phyloP scores from a whole-genome alignment of 2,329 filamentous ascomycete species.

The Paramyrothecium sp. region DNA sequence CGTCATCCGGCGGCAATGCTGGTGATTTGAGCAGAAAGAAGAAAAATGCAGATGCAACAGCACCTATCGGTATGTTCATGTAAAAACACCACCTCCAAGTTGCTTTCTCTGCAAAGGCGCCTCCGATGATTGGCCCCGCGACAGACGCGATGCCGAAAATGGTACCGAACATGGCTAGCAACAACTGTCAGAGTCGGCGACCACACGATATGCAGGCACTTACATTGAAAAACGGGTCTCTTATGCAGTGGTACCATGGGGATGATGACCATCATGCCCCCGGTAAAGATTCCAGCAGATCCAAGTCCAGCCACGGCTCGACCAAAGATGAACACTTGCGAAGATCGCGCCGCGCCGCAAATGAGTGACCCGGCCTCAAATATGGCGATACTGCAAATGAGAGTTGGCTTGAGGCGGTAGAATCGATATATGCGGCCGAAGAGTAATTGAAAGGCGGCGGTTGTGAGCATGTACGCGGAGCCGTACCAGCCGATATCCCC shows the following conservation, averaged over 20 bases:
- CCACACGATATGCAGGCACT: constrained; percentile 4
- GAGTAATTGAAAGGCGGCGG: constrained; percentile 50
- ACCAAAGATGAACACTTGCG: constrained; percentile 53
- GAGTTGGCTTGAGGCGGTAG: constrained; percentile 48
- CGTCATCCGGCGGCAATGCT: constrained; percentile 22
- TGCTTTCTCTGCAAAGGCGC: constrained; percentile 46
- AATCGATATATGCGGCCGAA: constrained; percentile 55
- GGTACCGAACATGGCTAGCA: constrained; percentile 47
- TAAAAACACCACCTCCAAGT: constrained; percentile 60
- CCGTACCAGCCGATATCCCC: constrained; percentile 66
- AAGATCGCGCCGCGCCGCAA: constrained; percentile 54
- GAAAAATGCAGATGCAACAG: constrained; percentile 46
- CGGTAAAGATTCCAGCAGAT: constrained; percentile 56
- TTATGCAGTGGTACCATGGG: constrained; percentile 59
- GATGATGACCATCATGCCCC: constrained; percentile 55
- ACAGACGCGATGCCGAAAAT: constrained; percentile 56
- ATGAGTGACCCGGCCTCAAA: constrained; percentile 55
- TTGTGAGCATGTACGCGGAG: constrained; percentile 59
- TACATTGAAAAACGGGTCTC: constrained; percentile 55
- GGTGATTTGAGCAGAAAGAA: constrained; percentile 47
- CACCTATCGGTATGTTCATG: constrained; percentile 57
- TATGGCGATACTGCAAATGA: constrained; percentile 45
- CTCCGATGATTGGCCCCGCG: constrained; percentile 52
- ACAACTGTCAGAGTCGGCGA: neutral
- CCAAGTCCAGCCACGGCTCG: constrained; percentile 57